Evolutionary conservation across 441 rosid genomes (phyloP), one percentile per base, ranked within the genome.

Genomic region (Erysimum pusillum): DNA sequence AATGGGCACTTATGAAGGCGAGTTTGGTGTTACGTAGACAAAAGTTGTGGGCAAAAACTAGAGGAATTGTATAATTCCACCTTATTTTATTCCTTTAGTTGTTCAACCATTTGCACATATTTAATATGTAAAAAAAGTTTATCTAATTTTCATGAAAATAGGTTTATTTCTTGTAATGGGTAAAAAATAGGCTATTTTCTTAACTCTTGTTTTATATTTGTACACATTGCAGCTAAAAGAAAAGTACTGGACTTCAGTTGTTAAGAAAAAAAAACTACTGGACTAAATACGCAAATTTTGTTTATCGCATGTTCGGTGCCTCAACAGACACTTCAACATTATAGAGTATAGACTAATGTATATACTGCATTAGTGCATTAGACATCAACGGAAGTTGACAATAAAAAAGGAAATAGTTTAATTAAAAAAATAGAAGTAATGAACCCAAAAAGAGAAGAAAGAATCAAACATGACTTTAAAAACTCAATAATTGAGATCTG

Each of bases 401-500:
- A 78, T 63, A 54, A 25, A 17, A 39, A 28, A 38, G 32, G n/a
- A 11, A 28, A 28, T 28, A 3, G 31, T 28, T 28, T 68, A 28
- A 64, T 36, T 13, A 25, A 63, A 63, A 39, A 54, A 0, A 10
- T 1, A 18, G 4, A 70, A 44, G 18, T 4, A 51, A 25, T 34
- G 66, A 36, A 77, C 7, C 45, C 48, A 51, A 66, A 59, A 54
- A 41, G 58, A 60, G 66, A 54, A 61, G 78, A 78, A 74, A 54
- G 67, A 78, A 78, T 78, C 78, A 62, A 78, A 78, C 48, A 67
- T 67, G 46, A 73, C 73, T 67, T 73, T 59, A 58, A 72, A 67
- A 67, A 78, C 54, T 78, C 81, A 78, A 78, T 78, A 78, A 78
- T 78, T 67, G 75, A 78, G 75, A 61, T 73, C 74, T 67, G 78